Conservation (phyloP, 2,329 filamentous ascomycete species). For the Colletotrichum tropicicola region DNA sequence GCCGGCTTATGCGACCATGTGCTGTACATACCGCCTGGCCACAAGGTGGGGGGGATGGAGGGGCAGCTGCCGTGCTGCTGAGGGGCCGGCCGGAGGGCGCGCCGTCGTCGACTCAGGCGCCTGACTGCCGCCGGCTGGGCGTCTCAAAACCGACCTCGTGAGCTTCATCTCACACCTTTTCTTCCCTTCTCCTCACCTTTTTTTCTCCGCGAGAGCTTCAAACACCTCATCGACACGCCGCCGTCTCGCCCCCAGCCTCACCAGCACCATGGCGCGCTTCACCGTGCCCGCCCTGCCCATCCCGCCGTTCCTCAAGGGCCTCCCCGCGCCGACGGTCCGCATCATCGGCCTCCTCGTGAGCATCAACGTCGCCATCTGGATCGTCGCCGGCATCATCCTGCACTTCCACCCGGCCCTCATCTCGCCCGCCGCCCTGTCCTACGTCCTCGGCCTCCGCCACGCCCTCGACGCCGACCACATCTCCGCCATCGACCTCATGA, state of each 20-base stretch:
- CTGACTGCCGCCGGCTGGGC: constrained; percentile 7
- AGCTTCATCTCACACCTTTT: neutral
- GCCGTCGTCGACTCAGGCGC: neutral
- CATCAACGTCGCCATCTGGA: constrained; percentile 66
- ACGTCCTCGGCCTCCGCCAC: constrained; percentile 89
- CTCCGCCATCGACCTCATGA: constrained; percentile 92
- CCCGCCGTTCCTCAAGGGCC: constrained; percentile 37
- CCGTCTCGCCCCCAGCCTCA: too few relatives aligned
- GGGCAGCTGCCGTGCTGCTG: neutral
- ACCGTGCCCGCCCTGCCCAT: constrained; percentile 32
- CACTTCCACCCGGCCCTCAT: constrained; percentile 69
- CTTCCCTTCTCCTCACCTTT: too few relatives aligned
- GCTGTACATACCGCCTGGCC: too few relatives aligned
- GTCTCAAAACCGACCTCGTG: neutral
- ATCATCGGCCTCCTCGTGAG: constrained; percentile 61
- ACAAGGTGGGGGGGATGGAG: neutral
- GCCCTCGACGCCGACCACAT: constrained; percentile 97
- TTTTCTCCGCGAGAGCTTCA: neutral
- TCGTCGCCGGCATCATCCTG: constrained; percentile 60
- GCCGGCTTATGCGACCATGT: neutral
- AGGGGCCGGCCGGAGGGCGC: constrained; percentile 14
- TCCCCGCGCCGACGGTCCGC: constrained; percentile 46
- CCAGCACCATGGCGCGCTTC: constrained; percentile 27
- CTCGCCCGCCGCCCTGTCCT: constrained; percentile 84
- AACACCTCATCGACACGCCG: too few relatives aligned